Evolutionary conservation across 805 yeast species (phyloP), one percentile per base, ranked within the genome.

Genomic region (Candida berthetii): DNA sequence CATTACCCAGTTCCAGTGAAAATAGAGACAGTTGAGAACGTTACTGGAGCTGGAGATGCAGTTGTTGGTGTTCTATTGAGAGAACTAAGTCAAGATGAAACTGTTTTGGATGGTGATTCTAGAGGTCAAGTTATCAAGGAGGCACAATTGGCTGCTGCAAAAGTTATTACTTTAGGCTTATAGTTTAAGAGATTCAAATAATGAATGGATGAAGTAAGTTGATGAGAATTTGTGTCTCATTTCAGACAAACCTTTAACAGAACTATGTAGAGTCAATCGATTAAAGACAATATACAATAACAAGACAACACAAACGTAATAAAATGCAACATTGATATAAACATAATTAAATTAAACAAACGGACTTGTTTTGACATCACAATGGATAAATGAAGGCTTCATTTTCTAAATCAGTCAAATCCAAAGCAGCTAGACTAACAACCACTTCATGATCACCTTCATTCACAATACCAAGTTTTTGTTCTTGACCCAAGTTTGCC

Each of bases 41-140:
- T 85, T 27, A 86, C 91, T 9, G 96, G 96, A 2, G 95, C 95
- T 1, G 96, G 96, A 10, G 96, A 88, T 59, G 72, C 93, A 0
- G 67, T 88, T 35, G 71, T 79, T 24, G 96, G 96, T 0, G 76
- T 71, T 22, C 47, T 88, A 18, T 57, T 77, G 11, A 39, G 38
- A 11, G 45, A 31, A 14, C 29, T 53, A 2, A 36, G 43, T 4
- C 15, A 27, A 1, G 37, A 48, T 35, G 35, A 35, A 2, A 40
- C 35, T 8, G 36, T 29, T 6, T 39, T 53, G 17, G 25, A 31
- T 4, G 22, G 42, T 3, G 22, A 35, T 7, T 15, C 35, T 3
- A 42, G 54, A 11, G 39, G 45, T 9, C 37, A 36, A 3, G 22
- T 42, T 15, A 37, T 53, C 9, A 28, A 32, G 18, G 33, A 22